phyloP scores from a whole-genome alignment of 345 rosid genomes.

The Leavenworthia alabamica region DNA sequence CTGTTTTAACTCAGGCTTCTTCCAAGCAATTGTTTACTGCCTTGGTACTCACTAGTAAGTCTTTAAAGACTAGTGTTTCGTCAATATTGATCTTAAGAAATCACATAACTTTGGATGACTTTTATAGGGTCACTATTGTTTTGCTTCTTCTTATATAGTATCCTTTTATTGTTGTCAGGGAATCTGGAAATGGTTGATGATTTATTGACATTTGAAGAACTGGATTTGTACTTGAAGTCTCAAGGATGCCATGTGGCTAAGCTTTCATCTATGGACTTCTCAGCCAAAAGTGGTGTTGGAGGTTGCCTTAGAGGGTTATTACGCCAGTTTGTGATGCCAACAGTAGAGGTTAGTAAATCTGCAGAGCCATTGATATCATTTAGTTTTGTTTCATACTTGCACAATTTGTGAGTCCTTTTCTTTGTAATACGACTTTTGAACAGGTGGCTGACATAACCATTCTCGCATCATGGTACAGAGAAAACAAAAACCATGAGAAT shows the following conservation, averaged over 20 bases:
- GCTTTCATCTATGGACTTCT: slow-evolving; percentile 79
- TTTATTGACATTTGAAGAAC: slow-evolving; percentile 70
- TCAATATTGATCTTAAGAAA: neutral
- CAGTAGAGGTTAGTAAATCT: slow-evolving; percentile 62
- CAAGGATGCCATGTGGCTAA: slow-evolving; percentile 80
- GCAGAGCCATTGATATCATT: neutral
- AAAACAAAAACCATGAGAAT: slow-evolving; percentile 35
- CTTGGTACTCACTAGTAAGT: slow-evolving; percentile 81
- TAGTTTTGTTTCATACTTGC: neutral
- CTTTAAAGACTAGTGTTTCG: neutral
- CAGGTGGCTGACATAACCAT: slow-evolving; percentile 73
- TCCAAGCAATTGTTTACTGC: slow-evolving; percentile 66
- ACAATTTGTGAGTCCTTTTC: neutral
- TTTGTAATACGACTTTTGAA: slow-evolving; percentile 21
- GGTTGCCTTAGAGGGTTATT: slow-evolving; percentile 76
- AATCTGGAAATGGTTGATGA: slow-evolving; percentile 96
- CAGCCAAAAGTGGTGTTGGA: slow-evolving; percentile 61
- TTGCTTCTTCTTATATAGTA: neutral
- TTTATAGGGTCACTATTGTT: neutral
- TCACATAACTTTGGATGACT: neutral
- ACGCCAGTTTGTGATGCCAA: slow-evolving; percentile 57
- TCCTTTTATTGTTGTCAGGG: slow-evolving; percentile 38
- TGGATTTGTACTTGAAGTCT: slow-evolving; percentile 59
- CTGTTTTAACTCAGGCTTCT: slow-evolving; percentile 48
- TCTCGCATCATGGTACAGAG: slow-evolving; percentile 81